Base-by-base conservation (phyloP, 2,329 filamentous ascomycete species). In the Fusarium incarnatum region DNA sequence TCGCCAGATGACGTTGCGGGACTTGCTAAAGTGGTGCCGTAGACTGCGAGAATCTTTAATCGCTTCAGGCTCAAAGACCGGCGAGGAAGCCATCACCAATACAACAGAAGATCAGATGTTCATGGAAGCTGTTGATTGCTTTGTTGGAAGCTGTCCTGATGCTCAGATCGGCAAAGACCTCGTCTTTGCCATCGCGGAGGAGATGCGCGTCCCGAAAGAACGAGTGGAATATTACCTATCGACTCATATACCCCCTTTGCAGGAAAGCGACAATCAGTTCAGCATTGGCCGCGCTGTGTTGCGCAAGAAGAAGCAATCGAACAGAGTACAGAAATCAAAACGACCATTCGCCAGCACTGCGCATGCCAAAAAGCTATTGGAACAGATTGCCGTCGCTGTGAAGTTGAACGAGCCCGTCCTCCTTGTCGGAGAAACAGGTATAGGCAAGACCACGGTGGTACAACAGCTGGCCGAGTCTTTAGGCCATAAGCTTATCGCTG, bases 401-500 rank as follows among this genome's bases (percentile, higher is more conserved):
- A 90, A 92, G 67, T 88, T 94, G 74, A 88, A 89, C n/a, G 96
- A 99, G 76, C 94, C 97, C 6, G 88, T 97, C 3, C 83, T 99
- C 20, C 88, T 99, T 28, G 96, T 99, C n/a, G 96, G 96, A 77
- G 96, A 99, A 82, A 99, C 96, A 10, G 96, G 96, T 83, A 98
- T 97, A 53, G 96, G 96, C 75, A 99, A 99, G 81, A 99, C 96
- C 1, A 97, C 96, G 0, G 92, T 96, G 27, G 91, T 99, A 16
- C 96, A 99, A 79, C 94, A 98, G 77, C 84, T 99, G 59, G 94
- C 96, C 0, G 90, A 92, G 61, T 87, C 91, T 6, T 86, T 98
- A 28, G 93, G 94, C 3, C 92, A 94, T 77, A 97, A 93, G 74
- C 87, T 99, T 15, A 92, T 94, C 0, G 93, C 94, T 5, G 94